Percentiles rank a stretch among this genome's conserved stretches.
Evolutionary conservation across 83 land plant genomes (phyloP).

Genomic region (Thuja plicata): DNA sequence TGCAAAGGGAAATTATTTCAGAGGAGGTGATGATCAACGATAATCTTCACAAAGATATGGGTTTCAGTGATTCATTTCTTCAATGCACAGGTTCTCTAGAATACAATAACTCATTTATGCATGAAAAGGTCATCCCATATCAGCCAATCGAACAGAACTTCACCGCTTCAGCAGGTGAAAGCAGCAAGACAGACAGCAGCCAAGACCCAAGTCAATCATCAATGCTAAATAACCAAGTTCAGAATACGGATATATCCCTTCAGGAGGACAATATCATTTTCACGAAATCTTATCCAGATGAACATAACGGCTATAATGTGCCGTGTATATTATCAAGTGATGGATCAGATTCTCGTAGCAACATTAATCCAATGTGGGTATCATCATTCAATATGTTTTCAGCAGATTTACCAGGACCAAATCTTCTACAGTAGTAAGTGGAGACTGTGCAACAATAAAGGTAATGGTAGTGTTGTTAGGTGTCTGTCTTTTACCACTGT

Average conservation of each 20-base stretch:
- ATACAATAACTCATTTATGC: background rate
- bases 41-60: background rate
- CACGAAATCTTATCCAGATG: background rate
- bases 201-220: background rate
- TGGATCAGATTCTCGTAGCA: background rate
- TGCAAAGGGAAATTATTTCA: background rate
- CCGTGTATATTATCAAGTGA: background rate
- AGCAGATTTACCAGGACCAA: background rate
- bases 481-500: no score
- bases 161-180: background rate
- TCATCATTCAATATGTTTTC: conserved; percentile 14
- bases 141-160: no score
- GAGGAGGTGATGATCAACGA: background rate
- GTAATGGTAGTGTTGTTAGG: no score
- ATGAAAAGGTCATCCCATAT: background rate
- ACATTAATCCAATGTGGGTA: background rate
- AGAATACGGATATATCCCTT: background rate
- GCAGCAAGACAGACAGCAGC: background rate
- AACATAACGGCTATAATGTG: background rate
- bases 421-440: background rate
- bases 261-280: background rate
- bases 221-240: background rate
- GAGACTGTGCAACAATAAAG: background rate
- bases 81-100: background rate
- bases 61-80: background rate